A percentile compares a stretch with the other conserved stretches of the same genome.
Evolutionary conservation across 805 yeast genomes (phyloP).

Genomic region (Candida tallmaniae): DNA sequence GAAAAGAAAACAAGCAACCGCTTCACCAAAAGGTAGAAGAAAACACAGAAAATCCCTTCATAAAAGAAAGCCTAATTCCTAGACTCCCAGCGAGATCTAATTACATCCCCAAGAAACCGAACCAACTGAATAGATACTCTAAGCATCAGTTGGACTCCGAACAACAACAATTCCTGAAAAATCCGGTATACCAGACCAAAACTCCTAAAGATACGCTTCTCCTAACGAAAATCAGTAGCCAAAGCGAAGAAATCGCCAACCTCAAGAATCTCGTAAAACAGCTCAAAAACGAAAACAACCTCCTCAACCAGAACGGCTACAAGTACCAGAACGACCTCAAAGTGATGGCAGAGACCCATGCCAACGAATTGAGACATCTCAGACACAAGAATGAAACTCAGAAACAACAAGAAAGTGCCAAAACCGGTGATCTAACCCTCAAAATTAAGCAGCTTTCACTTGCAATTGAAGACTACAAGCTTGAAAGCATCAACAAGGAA

Average conservation of each 20-base stretch:
- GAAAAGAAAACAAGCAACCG: no score
- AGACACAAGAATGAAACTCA: constrained; percentile 6
- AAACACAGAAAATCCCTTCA: no score
- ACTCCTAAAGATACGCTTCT: no score
- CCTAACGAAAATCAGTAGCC: constrained; percentile 9
- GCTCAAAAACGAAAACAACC: constrained; percentile 9
- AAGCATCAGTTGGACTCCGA: no score
- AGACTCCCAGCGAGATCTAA: no score
- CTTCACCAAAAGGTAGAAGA: no score
- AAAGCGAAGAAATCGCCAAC: constrained; percentile 8
- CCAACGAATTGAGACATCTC: constrained; percentile 1
- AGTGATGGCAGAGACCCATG: neutral
- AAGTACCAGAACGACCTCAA: constrained; percentile 5
- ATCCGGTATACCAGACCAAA: no score
- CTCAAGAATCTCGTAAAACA: constrained; percentile 8
- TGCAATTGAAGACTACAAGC: constrained; percentile 1
- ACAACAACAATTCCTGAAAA: no score
- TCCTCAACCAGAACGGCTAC: constrained; percentile 10
- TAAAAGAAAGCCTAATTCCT: no score
- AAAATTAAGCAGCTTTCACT: constrained; percentile 2
- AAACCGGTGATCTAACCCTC: neutral
- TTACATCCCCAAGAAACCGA: no score
- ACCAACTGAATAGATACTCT: no score
- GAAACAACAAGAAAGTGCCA: neutral
- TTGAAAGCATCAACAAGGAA: constrained; percentile 1